A percentile compares a stretch with the other conserved stretches of the same genome.
Evolutionary conservation across 495 filamentous ascomycete genomes (phyloP).

Genomic region (Penicillium robsamsonii): DNA sequence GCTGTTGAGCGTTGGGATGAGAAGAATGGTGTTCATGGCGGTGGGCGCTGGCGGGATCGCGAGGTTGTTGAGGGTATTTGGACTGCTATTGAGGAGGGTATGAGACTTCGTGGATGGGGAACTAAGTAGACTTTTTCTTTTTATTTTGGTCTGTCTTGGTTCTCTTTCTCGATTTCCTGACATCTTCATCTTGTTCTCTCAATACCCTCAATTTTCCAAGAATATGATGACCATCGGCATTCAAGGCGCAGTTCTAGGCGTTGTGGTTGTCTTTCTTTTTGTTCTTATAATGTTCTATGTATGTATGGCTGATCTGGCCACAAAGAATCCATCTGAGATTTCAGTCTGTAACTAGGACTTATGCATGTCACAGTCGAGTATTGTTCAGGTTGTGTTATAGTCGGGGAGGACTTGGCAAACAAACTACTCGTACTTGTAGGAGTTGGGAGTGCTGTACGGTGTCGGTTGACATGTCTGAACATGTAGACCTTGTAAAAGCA

Average conservation of each 20-base stretch:
- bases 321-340: neutral
- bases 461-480: too few relatives aligned
- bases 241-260: slow-evolving; percentile 16
- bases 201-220: slow-evolving; percentile 4
- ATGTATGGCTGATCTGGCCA: neutral
- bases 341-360: neutral
- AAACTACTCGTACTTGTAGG: too few relatives aligned
- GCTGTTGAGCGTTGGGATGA: slow-evolving; percentile 78
- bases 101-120: slow-evolving; percentile 83
- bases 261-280: slow-evolving; percentile 4
- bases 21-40: slow-evolving; percentile 48
- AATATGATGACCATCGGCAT: slow-evolving; percentile 20
- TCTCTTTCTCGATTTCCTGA: slow-evolving; percentile 9
- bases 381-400: too few relatives aligned
- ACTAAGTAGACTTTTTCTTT: slow-evolving; percentile 29
- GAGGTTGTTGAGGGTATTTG: slow-evolving; percentile 94
- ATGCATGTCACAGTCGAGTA: neutral
- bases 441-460: too few relatives aligned
- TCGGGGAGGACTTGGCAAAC: too few relatives aligned
- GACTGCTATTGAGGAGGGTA: slow-evolving; percentile 83
- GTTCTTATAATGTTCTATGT: neutral
- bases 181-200: slow-evolving; percentile 5
- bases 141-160: neutral
- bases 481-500: too few relatives aligned
- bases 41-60: slow-evolving; percentile 80